These are phyloP conservation scores for Cicer pinnatifidum DNA, from an alignment of 306 rosid genomes.

Conservation along the genomic window DNA sequence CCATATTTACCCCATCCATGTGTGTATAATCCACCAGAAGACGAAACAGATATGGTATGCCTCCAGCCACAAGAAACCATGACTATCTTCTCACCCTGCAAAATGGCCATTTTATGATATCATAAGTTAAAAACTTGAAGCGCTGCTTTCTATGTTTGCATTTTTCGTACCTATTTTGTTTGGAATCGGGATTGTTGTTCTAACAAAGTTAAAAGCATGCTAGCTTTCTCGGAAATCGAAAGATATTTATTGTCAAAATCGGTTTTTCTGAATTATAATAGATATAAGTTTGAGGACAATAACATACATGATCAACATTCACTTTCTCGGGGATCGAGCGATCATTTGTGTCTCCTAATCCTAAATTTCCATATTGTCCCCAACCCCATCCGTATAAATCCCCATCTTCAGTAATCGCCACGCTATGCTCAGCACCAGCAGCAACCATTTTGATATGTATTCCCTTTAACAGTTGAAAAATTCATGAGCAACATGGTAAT, in stretches of 20 bases:
- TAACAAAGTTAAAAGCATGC: background rate
- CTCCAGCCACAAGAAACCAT: conserved; percentile 98
- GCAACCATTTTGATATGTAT: conserved; percentile 85
- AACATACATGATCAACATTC: conserved; percentile 60
- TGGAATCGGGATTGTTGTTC: no score
- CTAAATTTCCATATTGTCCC: conserved; percentile 97
- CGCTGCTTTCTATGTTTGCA: background rate
- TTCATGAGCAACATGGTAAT: background rate
- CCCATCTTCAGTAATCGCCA: conserved; percentile 83
- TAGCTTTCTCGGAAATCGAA: conserved; percentile 30
- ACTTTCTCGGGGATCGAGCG: conserved; percentile 83
- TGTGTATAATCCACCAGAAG: conserved; percentile 70
- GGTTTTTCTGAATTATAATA: conserved; percentile 10
- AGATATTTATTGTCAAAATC: background rate
- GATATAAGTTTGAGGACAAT: conserved; percentile 39
- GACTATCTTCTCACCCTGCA: conserved; percentile 75
- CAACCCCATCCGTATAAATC: conserved; percentile 95
- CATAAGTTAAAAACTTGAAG: conserved; percentile 24
- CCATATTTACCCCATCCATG: conserved; percentile 98
- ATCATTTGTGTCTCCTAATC: conserved; percentile 89
- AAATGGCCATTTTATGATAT: conserved; percentile 25
- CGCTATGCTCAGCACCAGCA: conserved; percentile 99
- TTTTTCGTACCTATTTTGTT: no score
- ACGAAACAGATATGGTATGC: conserved; percentile 86
- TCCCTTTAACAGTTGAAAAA: conserved; percentile 59